A percentile compares a stretch with the other conserved stretches of the same genome.
Conservation (phyloP, 129 eudicot species). For the Solidago caesia region DNA sequence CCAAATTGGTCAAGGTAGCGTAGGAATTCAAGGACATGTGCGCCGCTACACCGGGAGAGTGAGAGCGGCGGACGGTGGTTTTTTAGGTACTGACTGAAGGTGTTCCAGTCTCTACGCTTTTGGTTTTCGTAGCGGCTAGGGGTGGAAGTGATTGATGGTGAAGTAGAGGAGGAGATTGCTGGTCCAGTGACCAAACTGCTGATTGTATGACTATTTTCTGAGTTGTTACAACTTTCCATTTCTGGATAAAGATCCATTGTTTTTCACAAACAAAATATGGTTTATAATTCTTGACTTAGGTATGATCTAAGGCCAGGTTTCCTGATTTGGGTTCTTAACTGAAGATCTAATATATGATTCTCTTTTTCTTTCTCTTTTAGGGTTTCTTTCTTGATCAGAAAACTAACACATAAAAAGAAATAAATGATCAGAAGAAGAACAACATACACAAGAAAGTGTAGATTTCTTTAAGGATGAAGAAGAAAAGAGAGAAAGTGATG, state of each 20-base stretch:
- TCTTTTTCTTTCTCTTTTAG: slow-evolving; percentile 9
- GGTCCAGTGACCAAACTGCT: slow-evolving; percentile 22
- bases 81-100: slow-evolving; percentile 40
- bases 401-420: slow-evolving; percentile 28
- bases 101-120: slow-evolving; percentile 50
- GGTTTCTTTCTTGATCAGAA: slow-evolving; percentile 22
- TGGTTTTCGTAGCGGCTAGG: slow-evolving; percentile 52
- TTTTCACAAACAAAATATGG: background rate
- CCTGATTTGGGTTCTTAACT: slow-evolving; percentile 30
- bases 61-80: slow-evolving; percentile 49
- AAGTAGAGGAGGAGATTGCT: slow-evolving; percentile 17
- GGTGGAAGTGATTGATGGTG: slow-evolving; percentile 41
- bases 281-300: slow-evolving; percentile 18
- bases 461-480: slow-evolving; percentile 27
- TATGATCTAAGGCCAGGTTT: slow-evolving; percentile 24
- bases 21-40: slow-evolving; percentile 45
- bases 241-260: slow-evolving; percentile 44
- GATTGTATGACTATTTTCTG: slow-evolving; percentile 27
- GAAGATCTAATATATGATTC: slow-evolving; percentile 24
- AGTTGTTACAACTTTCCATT: slow-evolving; percentile 34
- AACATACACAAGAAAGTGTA: slow-evolving; percentile 13
- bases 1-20: slow-evolving; percentile 47
- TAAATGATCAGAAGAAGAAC: slow-evolving; percentile 23
- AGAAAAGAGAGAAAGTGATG: slow-evolving; percentile 7
- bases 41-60: slow-evolving; percentile 39